Base-by-base conservation (phyloP, 495 filamentous ascomycete genomes). In the Neurospora sublineolata region DNA sequence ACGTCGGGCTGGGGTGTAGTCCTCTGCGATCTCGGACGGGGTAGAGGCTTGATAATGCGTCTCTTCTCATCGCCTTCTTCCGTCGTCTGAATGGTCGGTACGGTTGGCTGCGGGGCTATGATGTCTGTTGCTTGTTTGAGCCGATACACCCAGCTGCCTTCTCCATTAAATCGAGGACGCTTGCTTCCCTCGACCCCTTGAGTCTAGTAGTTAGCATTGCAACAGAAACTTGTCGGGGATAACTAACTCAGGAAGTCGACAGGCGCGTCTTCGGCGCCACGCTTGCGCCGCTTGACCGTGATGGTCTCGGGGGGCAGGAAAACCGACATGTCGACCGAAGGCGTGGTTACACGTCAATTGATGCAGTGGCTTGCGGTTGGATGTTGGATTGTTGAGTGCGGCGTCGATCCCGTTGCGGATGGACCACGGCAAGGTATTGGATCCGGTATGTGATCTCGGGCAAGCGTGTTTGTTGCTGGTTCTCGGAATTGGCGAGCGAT, bases 221-320 rank as follows among this genome's bases (percentile, higher is more conserved):
- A 23, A 74, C 27, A 1, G 23, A 8, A 12, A 70, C 1, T 27
- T 9, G 41, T 44, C 46, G 23, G 71, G 71, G 73, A 67, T n/a
- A 37, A 77, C 82, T 73, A 72, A 87, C 86, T 82, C 10, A 88
- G 84, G 58, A 84, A 84, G 33, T 85, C 83, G 67, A 87, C 82
- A 16, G 86, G 84, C 7, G 76, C 76, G 18, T 87, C 86, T 37
- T 87, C 86, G 12, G 76, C 81, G 36, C 80, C 82, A 72, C 80
- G 80, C 77, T 86, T 88, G 75, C 86, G 83, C 82, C 86, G 83
- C 82, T 88, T 88, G 70, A 88, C 81, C 37, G 82, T 82, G 78
- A 88, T 84, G 12, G 80, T 77, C 64, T 81, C 77, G 11, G 86
- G 86, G 11, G 86, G 85, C n/a, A 84, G 74, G 37, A 30, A 64